Percentiles rank a stretch among this genome's conserved stretches.
Conservation (phyloP, 2,329 filamentous ascomycete species). For the Fusarium verrucosum region DNA sequence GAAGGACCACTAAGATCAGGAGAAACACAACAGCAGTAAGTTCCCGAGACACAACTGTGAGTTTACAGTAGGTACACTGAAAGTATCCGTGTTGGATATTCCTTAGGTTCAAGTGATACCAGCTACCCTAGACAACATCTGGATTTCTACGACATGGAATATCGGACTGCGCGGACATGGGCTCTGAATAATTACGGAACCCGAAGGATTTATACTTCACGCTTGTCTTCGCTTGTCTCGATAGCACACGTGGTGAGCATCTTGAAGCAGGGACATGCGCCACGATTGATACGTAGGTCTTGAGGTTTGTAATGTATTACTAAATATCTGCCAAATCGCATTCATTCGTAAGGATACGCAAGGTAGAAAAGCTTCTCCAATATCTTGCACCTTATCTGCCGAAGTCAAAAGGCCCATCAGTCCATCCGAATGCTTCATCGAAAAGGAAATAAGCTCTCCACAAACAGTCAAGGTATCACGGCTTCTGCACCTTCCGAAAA, state of each 20-base stretch:
- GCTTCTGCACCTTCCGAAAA: background rate
- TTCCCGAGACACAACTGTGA: background rate
- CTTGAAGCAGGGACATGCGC: background rate
- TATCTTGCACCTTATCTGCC: background rate
- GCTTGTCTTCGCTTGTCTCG: conserved; percentile 1
- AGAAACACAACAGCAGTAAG: background rate
- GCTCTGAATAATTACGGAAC: conserved; percentile 10
- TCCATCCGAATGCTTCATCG: background rate
- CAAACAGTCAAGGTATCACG: background rate
- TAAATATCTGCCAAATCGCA: conserved; percentile 1
- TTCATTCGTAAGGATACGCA: background rate
- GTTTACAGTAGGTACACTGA: too few species aligned
- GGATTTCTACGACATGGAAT: too few species aligned
- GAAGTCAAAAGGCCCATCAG: background rate
- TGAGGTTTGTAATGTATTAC: conserved; percentile 1
- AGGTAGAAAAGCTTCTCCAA: background rate
- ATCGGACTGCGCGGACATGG: background rate
- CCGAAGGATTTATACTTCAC: conserved; percentile 3
- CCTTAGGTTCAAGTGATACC: background rate
- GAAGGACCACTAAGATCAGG: background rate
- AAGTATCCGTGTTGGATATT: background rate
- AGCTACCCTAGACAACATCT: conserved; percentile 4
- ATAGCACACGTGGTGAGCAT: background rate
- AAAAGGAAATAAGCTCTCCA: conserved; percentile 17
- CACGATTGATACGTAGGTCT: background rate